Conservation (phyloP, 2,329 filamentous ascomycete genomes). For the Talaromyces sp. region DNA sequence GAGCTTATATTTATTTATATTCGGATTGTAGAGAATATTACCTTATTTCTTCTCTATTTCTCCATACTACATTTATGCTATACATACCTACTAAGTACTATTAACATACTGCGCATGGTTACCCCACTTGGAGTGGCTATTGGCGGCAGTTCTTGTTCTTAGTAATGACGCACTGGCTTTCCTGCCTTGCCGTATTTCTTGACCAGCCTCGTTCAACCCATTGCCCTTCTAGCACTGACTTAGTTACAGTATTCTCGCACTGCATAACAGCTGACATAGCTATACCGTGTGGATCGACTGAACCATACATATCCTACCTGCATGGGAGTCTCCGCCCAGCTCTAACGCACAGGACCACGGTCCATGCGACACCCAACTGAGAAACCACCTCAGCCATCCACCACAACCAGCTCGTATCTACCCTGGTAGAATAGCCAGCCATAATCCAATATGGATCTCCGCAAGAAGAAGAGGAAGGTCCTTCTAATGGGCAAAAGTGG, state of each 20-base stretch:
- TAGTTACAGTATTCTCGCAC: not conserved
- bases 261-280: not conserved
- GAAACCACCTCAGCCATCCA: not conserved
- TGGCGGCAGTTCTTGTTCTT: not conserved
- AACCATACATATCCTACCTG: not conserved
- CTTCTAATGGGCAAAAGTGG: slow-evolving; percentile 93
- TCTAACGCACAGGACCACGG: slow-evolving; percentile 7
- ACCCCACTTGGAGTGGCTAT: not conserved
- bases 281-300: no score
- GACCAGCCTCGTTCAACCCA: not conserved
- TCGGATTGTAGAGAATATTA: not conserved
- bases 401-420: not conserved
- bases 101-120: not conserved
- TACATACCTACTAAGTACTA: not conserved
- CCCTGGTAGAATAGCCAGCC: not conserved
- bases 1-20: not conserved
- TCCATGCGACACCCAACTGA: slow-evolving; percentile 7
- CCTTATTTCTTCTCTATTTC: not conserved
- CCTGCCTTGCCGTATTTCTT: slow-evolving; percentile 9
- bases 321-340: not conserved
- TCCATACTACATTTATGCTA: no score
- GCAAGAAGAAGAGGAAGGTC: slow-evolving; percentile 78
- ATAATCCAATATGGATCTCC: slow-evolving; percentile 38
- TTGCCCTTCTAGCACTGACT: not conserved
- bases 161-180: slow-evolving; percentile 10